Evolutionary conservation across 129 eudicot genomes (phyloP), one percentile per base, ranked within the genome.

Genomic region (Cynara cardunculus): DNA sequence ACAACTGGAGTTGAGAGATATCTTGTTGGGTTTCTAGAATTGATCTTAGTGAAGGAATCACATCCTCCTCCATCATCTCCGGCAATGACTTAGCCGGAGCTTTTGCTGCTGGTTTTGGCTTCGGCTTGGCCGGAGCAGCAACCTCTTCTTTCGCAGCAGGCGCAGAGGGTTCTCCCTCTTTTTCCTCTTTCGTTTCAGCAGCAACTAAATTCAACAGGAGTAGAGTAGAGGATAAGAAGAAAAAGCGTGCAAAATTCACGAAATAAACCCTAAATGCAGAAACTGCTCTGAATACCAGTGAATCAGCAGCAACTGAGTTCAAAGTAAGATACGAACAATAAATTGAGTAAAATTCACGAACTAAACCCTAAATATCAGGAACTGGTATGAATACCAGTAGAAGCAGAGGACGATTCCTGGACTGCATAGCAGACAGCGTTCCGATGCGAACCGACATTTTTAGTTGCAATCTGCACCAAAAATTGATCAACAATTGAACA

Each of bases 41-140:
- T 24, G 89, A 62, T 84, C 79, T 75, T 2, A 94, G 80, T 7
- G 98, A 77, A 65, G 98, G 98, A 75, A 94, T 94, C 13, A 94
- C 90, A 72, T 94, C 98, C 81, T 91, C 98, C 68, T 87, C 89
- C 90, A 94, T 94, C 89, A 91, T 73, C 93, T 88, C 85, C 71
- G 95, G 95, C 69, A 94, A 85, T 68, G 91, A 37, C 86, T 94
- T 94, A 5, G 24, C 89, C 2, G 94, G 86, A 19, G 94, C 94
- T 82, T 93, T 92, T 11, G 89, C 82, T 7, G 87, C 64, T 26
- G 91, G 79, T 74, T 84, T 85, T 49, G 90, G 92, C 79, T 86
- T 86, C 5, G 88, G 84, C 87, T 87, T 86, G 7, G 91, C 86
- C 1, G 91, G 86, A 67, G 91, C 85, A 32, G 82, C 80, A 32